Evolutionary conservation across 192 early-diverging fungal species (phyloP).

Genomic region (Coemansia sp.): DNA sequence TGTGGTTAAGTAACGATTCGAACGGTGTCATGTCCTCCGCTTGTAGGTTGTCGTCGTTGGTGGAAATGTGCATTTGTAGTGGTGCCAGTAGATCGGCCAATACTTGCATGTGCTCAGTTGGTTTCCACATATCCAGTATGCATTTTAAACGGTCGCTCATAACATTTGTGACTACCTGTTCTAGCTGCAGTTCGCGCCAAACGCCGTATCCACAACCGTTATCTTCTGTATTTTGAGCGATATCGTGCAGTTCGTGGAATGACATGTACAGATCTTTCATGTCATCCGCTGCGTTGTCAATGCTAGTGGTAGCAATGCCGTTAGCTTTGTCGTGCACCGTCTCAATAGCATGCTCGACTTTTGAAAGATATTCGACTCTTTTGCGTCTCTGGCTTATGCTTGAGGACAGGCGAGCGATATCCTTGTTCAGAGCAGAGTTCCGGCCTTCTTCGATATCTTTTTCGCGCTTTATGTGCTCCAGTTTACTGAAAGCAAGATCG

Average conservation of each 20-base stretch:
- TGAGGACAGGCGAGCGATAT: slow-evolving; percentile 12
- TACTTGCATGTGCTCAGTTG: slow-evolving; percentile 10
- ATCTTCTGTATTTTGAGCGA: slow-evolving; percentile 11
- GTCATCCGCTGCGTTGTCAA: neutral
- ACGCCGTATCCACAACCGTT: slow-evolving; percentile 23
- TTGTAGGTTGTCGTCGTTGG: neutral
- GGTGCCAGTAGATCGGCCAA: slow-evolving; percentile 19
- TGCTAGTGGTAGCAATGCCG: neutral
- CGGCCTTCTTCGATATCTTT: slow-evolving; percentile 4
- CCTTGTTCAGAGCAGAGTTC: neutral
- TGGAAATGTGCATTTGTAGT: slow-evolving; percentile 12
- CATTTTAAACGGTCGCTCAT: slow-evolving; percentile 12
- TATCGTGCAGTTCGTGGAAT: slow-evolving; percentile 12
- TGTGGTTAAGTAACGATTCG: slow-evolving; percentile 34
- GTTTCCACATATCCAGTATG: slow-evolving; percentile 29
- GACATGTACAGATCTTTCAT: slow-evolving; percentile 15
- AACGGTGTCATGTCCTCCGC: slow-evolving; percentile 28
- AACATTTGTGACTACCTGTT: slow-evolving; percentile 24
- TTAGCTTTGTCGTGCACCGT: slow-evolving; percentile 5
- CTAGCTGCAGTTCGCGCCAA: slow-evolving; percentile 43
- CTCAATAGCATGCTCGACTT: slow-evolving; percentile 18
- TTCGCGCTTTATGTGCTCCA: slow-evolving; percentile 33
- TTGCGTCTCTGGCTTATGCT: slow-evolving; percentile 11
- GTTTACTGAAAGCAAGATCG: slow-evolving; percentile 30
- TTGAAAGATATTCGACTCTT: slow-evolving; percentile 21